A percentile compares a stretch with the other conserved stretches of the same genome.
These are phyloP conservation scores for Entelexis paramagnoliae DNA, from an alignment of 1,139 yeast species.

Conservation along the genomic window DNA sequence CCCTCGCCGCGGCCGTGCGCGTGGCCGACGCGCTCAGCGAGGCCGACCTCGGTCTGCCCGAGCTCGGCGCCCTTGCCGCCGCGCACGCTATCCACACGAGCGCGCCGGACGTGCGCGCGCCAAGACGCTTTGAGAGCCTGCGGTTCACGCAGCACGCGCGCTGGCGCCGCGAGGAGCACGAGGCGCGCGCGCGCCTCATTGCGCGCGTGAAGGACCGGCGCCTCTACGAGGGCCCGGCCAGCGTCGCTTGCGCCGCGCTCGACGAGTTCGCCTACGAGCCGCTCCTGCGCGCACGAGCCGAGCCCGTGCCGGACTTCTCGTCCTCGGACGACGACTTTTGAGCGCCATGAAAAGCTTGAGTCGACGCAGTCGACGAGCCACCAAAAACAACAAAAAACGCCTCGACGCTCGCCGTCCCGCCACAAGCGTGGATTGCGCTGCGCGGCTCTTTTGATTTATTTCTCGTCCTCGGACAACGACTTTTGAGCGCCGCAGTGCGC, in stretches of 20 bases:
- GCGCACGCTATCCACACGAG: conserved; percentile 10
- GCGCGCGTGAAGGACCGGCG: background rate
- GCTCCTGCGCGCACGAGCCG: background rate
- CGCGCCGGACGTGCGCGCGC: conserved; percentile 5
- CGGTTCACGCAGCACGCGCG: conserved; percentile 17
- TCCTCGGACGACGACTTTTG: conserved; percentile 8
- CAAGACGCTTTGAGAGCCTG: conserved; percentile 7
- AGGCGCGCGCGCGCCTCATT: background rate
- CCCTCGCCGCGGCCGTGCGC: conserved; percentile 20
- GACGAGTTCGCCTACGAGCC: conserved; percentile 7
- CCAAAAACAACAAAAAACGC: too few relatives aligned
- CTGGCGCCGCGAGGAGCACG: conserved; percentile 12
- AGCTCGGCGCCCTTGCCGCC: conserved; percentile 14
- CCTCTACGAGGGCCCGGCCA: background rate
- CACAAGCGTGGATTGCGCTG: too few relatives aligned
- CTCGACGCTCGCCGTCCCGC: too few relatives aligned
- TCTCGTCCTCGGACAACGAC: conserved; percentile 6
- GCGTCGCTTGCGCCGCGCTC: background rate
- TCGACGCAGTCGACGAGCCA: too few relatives aligned
- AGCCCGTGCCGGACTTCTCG: background rate
- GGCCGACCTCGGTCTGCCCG: conserved; percentile 15
- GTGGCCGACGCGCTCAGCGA: conserved; percentile 27
- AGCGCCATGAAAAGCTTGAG: too few relatives aligned
- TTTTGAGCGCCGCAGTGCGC: too few relatives aligned
- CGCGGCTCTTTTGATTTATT: too few relatives aligned